phyloP scores from a whole-genome alignment of 176 grass and related monocot genomes.

The Oryza australiensis region DNA sequence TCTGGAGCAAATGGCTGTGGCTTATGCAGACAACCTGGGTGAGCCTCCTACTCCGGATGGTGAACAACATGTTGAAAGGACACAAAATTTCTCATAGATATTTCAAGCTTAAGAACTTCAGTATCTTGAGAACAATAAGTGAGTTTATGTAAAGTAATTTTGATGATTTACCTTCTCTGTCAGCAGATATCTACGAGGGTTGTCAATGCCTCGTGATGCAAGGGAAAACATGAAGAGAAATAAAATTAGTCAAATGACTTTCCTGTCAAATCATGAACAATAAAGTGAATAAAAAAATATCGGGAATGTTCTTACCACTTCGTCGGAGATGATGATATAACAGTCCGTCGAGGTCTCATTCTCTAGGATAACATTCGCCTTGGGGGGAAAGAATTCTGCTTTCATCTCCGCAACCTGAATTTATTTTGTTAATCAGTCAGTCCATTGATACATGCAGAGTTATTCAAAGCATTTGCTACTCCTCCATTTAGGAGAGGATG shows the following conservation, averaged over 20 bases:
- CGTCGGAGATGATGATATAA: constrained; percentile 52
- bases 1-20: constrained; percentile 42
- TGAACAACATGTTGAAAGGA: constrained; percentile 38
- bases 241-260: constrained; percentile 12
- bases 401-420: constrained; percentile 43
- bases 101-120: background rate
- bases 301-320: constrained; percentile 11
- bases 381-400: constrained; percentile 50
- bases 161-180: constrained; percentile 15
- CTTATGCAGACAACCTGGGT: constrained; percentile 44
- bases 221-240: constrained; percentile 32
- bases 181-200: background rate
- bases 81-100: background rate
- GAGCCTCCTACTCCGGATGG: constrained; percentile 43
- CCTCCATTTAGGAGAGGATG: background rate
- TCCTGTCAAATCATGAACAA: background rate
- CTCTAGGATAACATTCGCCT: constrained; percentile 46
- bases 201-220: constrained; percentile 10
- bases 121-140: too few species aligned
- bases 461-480: background rate
- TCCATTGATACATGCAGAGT: too few species aligned
- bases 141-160: too few species aligned
- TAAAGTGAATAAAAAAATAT: background rate
- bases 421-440: background rate
- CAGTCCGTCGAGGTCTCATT: constrained; percentile 49